Conservation (phyloP, 768 basidiomycete genomes). For the Multifurca ochricompacta region DNA sequence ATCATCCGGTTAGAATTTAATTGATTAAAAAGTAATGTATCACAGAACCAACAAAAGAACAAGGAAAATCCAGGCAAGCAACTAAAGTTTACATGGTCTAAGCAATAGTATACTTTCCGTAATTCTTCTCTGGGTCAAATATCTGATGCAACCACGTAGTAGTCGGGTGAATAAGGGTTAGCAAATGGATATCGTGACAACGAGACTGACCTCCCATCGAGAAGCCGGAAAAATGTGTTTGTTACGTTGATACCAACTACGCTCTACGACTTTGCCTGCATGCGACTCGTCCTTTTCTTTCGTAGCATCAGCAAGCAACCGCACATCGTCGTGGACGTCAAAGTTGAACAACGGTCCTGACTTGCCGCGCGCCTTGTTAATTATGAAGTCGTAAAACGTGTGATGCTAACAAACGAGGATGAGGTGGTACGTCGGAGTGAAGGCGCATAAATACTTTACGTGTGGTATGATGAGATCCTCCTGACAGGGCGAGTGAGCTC, state of each 20-base stretch:
- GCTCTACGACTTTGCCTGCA: conserved; percentile 96
- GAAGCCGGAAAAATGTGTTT: conserved; percentile 98
- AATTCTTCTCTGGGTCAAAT: conserved; percentile 90
- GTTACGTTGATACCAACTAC: conserved; percentile 91
- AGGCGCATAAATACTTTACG: conserved; percentile 37
- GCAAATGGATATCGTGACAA: not conserved
- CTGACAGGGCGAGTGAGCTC: conserved; percentile 33
- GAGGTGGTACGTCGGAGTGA: not conserved
- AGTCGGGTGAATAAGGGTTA: not conserved
- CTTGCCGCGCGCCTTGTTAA: conserved; percentile 97
- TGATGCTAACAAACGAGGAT: conserved; percentile 56
- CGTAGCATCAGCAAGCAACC: conserved; percentile 88
- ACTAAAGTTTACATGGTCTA: conserved; percentile 24
- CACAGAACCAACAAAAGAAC: too few species aligned
- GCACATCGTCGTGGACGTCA: conserved; percentile 98
- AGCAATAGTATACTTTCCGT: conserved; percentile 84
- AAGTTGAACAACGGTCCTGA: conserved; percentile 98
- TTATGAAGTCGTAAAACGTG: conserved; percentile 97
- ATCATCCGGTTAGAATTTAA: not conserved
- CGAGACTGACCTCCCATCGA: conserved; percentile 79
- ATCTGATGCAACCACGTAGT: conserved; percentile 38
- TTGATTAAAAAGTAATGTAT: too few species aligned
- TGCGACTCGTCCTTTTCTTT: conserved; percentile 98
- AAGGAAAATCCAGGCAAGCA: too few species aligned
- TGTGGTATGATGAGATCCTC: conserved; percentile 98